phyloP scores from a whole-genome alignment of 148 eudicot species.

The Limonium bicolor region DNA sequence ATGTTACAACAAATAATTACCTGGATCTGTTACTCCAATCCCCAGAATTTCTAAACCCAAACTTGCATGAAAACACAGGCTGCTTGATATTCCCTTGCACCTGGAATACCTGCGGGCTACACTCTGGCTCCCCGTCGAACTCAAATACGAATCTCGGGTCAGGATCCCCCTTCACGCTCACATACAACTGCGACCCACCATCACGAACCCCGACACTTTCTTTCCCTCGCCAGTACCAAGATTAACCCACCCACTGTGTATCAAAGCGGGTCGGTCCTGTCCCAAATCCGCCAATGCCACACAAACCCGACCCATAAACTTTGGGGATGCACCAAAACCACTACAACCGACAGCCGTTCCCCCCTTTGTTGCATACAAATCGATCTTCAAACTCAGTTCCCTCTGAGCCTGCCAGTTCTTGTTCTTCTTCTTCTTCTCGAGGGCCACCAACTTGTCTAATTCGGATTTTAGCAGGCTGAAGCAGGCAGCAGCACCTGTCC shows the following conservation, averaged over 20 bases:
- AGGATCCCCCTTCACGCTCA: slow-evolving; percentile 54
- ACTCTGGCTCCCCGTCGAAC: slow-evolving; percentile 84
- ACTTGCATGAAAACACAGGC: slow-evolving; percentile 84
- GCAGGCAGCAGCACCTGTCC: slow-evolving; percentile 25
- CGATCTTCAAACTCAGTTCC: slow-evolving; percentile 18
- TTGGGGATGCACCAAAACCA: slow-evolving; percentile 20
- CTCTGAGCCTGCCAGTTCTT: not conserved
- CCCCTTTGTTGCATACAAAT: slow-evolving; percentile 10
- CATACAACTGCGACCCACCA: slow-evolving; percentile 18
- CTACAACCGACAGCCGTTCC: slow-evolving; percentile 14
- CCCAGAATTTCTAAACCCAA: slow-evolving; percentile 45
- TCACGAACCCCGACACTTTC: slow-evolving; percentile 1
- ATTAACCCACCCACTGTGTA: slow-evolving; percentile 81
- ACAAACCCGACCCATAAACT: slow-evolving; percentile 36
- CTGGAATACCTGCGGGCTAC: slow-evolving; percentile 91
- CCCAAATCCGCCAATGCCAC: slow-evolving; percentile 42
- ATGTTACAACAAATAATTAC: too few species aligned
- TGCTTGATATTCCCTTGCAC: slow-evolving; percentile 68
- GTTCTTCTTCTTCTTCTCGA: slow-evolving; percentile 4
- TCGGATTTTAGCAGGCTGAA: slow-evolving; percentile 42
- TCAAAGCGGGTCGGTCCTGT: slow-evolving; percentile 14
- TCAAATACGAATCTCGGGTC: slow-evolving; percentile 85
- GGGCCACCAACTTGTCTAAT: slow-evolving; percentile 16
- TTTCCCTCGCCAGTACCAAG: slow-evolving; percentile 16
- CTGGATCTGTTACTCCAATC: slow-evolving; percentile 53